Evolutionary conservation across 2,329 filamentous ascomycete species (phyloP).

Genomic region (Dendryphion nanum): DNA sequence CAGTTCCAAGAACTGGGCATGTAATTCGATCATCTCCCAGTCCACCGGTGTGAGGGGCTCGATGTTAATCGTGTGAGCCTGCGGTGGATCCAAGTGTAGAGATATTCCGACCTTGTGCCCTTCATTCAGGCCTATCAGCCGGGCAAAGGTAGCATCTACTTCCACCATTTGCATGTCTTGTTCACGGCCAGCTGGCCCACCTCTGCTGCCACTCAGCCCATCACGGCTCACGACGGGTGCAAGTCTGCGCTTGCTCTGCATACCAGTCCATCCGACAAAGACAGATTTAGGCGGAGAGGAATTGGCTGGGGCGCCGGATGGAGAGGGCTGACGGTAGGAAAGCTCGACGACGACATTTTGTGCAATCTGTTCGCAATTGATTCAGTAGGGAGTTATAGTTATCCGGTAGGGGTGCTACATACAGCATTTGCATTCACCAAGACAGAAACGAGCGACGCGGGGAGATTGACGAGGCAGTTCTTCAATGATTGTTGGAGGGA

Average conservation of each 20-base stretch:
- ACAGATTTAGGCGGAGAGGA: slow-evolving; percentile 63
- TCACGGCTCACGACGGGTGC: slow-evolving; percentile 72
- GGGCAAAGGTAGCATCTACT: slow-evolving; percentile 81
- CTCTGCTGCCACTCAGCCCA: slow-evolving; percentile 62
- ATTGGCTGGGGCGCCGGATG: slow-evolving; percentile 42
- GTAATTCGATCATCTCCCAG: slow-evolving; percentile 98
- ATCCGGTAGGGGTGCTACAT: slow-evolving; percentile 37
- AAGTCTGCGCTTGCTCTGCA: slow-evolving; percentile 86
- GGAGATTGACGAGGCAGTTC: slow-evolving; percentile 93
- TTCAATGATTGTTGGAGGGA: slow-evolving; percentile 77
- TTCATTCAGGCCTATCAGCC: slow-evolving; percentile 72
- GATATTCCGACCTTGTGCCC: slow-evolving; percentile 70
- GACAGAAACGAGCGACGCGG: slow-evolving; percentile 76
- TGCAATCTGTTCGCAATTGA: slow-evolving; percentile 59
- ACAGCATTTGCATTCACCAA: slow-evolving; percentile 89
- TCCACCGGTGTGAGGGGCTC: slow-evolving; percentile 93
- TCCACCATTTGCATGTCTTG: slow-evolving; percentile 78
- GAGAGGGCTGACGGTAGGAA: slow-evolving; percentile 64
- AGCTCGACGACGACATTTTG: slow-evolving; percentile 98
- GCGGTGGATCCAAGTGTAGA: slow-evolving; percentile 84
- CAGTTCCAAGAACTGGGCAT: slow-evolving; percentile 91
- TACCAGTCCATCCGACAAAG: slow-evolving; percentile 94
- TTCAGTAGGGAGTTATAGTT: slow-evolving; percentile 14
- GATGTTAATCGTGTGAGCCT: slow-evolving; percentile 93
- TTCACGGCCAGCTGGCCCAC: slow-evolving; percentile 60